Evolutionary conservation across 352 stramenopile genomes (phyloP), one percentile per base, ranked within the genome.

Genomic region (Phytophthora tubulina): DNA sequence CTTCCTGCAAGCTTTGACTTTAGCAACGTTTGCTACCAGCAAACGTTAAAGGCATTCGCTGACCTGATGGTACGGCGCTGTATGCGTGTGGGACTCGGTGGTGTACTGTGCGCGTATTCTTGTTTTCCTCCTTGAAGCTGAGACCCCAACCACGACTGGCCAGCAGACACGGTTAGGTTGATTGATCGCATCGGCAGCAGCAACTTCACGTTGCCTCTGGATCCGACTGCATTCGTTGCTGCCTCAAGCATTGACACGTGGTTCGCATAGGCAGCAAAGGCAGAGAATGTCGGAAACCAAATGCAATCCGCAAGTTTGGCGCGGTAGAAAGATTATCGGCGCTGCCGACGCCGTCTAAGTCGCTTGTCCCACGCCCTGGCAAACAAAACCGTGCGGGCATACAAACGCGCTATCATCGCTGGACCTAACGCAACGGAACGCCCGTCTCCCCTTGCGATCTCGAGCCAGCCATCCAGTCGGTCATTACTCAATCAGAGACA

Each of bases 401-500:
- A 56, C 57, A 66, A 66, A 66, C 44, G 31, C 44, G 57, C 45
- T 57, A 38, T 49, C 30, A 39, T 35, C 31, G 49, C 38, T 27
- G 39, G 15, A 36, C 62, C 27, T 50, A 59, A 21, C 64, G 41
- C 62, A 63, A 72, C 68, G 56, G 62, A 75, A 75, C 48, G 53
- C 55, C 67, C 61, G 60, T 70, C 67, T 71, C 53, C 59, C 48
- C 11, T 46, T 65, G 15, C 35, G 32, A 32, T 41, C 58, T 45
- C 13, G 42, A 53, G 32, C 52, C 51, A 62, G 35, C 55, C 48
- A 63, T 27, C 36, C 46, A 66, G 31, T 27, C 39, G n/a, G 27
- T 21, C 59, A 70, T 52, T 64, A 58, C 15, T 53, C 62, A 75
- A 67, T 32, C 49, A 41, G 51, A 58, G 17, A 17, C 6, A 2